phyloP scores from a whole-genome alignment of 2,329 filamentous ascomycete species.

The Cladophialophora psammophila region DNA sequence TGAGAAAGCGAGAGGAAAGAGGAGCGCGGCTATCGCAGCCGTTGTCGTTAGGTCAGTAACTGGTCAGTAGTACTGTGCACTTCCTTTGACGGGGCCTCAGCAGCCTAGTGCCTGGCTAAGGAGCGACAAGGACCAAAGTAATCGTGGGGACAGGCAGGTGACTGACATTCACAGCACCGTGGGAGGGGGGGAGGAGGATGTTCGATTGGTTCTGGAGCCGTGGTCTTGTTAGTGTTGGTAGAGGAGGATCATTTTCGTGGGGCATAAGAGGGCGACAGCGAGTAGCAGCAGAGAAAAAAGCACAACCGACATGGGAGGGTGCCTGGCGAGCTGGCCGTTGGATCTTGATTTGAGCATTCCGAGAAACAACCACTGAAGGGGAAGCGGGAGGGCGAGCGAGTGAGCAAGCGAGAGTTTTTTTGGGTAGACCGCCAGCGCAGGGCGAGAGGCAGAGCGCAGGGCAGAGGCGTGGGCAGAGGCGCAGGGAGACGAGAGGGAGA shows the following conservation, averaged over 20 bases:
- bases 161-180: constrained; percentile 10
- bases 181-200: constrained; percentile 7
- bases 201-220: constrained; percentile 20
- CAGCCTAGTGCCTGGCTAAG: constrained; percentile 32
- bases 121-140: constrained; percentile 2
- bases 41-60: constrained; percentile 15
- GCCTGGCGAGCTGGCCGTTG: constrained; percentile 8
- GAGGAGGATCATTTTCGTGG: constrained; percentile 25
- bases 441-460: too few relatives aligned
- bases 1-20: constrained; percentile 27
- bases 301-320: neutral
- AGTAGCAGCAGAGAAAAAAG: constrained; percentile 4
- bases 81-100: constrained; percentile 3
- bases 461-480: too few relatives aligned
- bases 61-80: neutral
- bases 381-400: neutral
- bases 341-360: constrained; percentile 18
- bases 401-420: neutral
- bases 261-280: constrained; percentile 17
- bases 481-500: too few relatives aligned
- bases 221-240: constrained; percentile 5
- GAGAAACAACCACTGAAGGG: constrained; percentile 1
- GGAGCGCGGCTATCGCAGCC: constrained; percentile 31
- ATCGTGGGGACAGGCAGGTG: constrained; percentile 21
- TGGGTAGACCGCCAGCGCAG: too few relatives aligned